Percentiles rank a stretch among this genome's conserved stretches.
These are phyloP conservation scores for Phytopythium oedochilum DNA, from an alignment of 352 stramenopile genomes.

Conservation along the genomic window DNA sequence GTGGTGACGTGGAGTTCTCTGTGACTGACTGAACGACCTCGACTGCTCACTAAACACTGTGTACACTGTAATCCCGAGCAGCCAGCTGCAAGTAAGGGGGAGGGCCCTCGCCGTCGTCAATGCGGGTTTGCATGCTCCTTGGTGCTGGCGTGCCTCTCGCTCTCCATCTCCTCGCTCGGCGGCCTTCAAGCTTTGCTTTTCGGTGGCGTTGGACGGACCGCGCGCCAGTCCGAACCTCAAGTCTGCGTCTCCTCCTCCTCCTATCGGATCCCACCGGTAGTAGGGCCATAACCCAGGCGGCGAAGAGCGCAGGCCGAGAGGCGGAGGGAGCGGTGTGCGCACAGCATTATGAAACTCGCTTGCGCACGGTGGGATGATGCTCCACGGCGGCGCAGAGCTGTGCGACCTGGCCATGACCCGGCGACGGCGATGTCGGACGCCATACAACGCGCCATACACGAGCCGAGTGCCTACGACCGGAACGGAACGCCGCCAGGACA, in stretches of 20 bases:
- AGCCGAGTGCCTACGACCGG: neutral
- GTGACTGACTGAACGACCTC: neutral
- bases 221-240: neutral
- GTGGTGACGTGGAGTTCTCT: neutral
- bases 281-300: too few species aligned
- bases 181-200: conserved; percentile 6
- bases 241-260: neutral
- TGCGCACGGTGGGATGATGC: neutral
- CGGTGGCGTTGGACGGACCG: neutral
- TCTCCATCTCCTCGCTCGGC: neutral
- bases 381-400: neutral
- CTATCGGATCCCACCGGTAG: too few species aligned
- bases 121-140: neutral
- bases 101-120: neutral
- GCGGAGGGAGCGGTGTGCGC: neutral
- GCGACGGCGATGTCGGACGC: too few species aligned
- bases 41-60: neutral
- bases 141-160: conserved; percentile 1
- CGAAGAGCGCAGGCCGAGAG: neutral
- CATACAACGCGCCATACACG: neutral
- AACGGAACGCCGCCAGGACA: too few species aligned
- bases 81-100: neutral
- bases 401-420: neutral
- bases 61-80: neutral
- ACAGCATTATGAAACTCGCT: conserved; percentile 1